Evolutionary conservation across 148 eudicot species (phyloP), one percentile per base, ranked within the genome.

Genomic region (Fagopyrum tataricum): DNA sequence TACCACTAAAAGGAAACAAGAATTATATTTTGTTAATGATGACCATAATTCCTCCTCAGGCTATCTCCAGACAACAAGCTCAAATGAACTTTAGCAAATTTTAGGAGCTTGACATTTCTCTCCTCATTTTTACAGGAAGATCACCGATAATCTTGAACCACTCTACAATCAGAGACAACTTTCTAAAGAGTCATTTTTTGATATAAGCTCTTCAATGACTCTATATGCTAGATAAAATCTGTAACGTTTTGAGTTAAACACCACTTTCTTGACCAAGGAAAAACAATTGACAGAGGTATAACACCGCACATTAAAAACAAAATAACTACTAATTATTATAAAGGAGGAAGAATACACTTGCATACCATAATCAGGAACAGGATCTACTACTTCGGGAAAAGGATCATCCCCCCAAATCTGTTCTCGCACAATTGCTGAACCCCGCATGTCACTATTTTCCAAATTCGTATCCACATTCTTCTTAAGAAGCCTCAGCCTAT

Each of bases 341-440:
- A 49, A 73, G 8, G 15, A 66, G 37, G n/a, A 13, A 13, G 44
- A 7, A 23, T 15, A 48, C 58, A 31, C 7, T 12, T 66, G 20
- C 0, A 76, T 87, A 89, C 98, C 96, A 73, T 74, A 91, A 88
- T 91, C 91, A 76, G 98, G 97, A 72, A 81, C 73, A 62, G 95
- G 98, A 52, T 88, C 80, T n/a, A 79, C 76, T 47, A 87, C 59
- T 41, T 89, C 79, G 20, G 78, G 76, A 76, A 82, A 88, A 71
- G 82, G 90, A 68, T 88, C 82, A 70, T 87, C 90, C 64, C 98
- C 98, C 97, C 98, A 93, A 40, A 64, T 82, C 73, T 89, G 90
- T 78, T 93, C 90, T 67, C 78, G 74, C 43, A 91, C 98, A 37
- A 67, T 61, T 71, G 92, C 95, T 64, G 90, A 84, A 52, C 97